Evolutionary conservation across 495 filamentous ascomycete species (phyloP).

Genomic region (Entonaema liquescens): DNA sequence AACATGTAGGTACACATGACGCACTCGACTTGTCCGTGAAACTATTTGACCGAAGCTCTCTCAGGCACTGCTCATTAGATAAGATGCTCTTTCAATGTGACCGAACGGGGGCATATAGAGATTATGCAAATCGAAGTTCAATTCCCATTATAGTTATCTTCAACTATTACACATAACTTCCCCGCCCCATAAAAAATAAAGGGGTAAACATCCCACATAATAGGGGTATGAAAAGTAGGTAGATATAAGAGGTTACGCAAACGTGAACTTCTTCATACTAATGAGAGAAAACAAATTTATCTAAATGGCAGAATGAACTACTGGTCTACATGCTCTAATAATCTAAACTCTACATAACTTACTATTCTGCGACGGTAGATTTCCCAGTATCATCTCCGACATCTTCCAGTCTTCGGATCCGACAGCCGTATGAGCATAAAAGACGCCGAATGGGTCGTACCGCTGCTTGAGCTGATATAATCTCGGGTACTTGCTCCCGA

Average conservation of each 20-base stretch:
- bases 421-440: conserved; percentile 62
- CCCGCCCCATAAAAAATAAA: neutral
- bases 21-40: too few species aligned
- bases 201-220: too few species aligned
- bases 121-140: too few species aligned
- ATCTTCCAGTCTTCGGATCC: conserved; percentile 58
- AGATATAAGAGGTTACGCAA: neutral
- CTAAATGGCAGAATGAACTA: neutral
- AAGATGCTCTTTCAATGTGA: too few species aligned
- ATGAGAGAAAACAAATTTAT: neutral
- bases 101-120: too few species aligned
- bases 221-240: neutral
- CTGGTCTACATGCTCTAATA: conserved; percentile 1
- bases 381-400: conserved; percentile 43
- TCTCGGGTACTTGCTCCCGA: conserved; percentile 53
- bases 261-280: neutral
- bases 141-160: too few species aligned
- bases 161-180: neutral
- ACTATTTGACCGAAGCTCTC: too few species aligned
- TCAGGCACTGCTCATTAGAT: too few species aligned
- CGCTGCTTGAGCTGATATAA: conserved; percentile 58
- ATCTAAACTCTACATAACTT: conserved; percentile 34
- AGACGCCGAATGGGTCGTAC: conserved; percentile 59
- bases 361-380: conserved; percentile 41
- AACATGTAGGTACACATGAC: too few species aligned